Evolutionary conservation across 805 yeast genomes (phyloP).

Genomic region (Suhomyces canberraensis): DNA sequence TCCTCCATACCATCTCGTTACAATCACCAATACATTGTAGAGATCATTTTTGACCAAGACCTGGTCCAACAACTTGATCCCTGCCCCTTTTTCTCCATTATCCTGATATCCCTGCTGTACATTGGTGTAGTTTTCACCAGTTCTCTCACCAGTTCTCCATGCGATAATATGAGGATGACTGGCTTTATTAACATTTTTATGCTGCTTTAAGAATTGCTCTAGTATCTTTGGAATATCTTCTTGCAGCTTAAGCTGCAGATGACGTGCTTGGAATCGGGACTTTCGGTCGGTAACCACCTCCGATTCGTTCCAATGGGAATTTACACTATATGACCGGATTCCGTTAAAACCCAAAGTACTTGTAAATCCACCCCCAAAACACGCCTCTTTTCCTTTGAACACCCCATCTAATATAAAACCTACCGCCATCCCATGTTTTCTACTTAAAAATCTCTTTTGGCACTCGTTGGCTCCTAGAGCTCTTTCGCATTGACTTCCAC

Average conservation of each 20-base stretch:
- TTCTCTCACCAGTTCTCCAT: conserved; percentile 47
- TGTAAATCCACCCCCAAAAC: no score
- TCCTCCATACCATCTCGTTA: conserved; percentile 83
- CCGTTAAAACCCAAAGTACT: no score
- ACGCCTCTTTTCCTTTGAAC: no score
- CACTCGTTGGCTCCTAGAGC: no score
- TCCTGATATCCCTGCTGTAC: conserved; percentile 62
- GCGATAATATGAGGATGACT: conserved; percentile 75
- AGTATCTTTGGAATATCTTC: conserved; percentile 45
- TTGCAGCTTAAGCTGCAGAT: conserved; percentile 36
- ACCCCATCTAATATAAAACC: no score
- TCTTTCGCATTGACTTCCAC: no score
- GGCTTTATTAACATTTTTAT: conserved; percentile 51
- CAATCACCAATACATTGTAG: conserved; percentile 60
- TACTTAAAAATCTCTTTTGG: no score
- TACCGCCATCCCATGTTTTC: no score
- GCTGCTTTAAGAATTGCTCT: conserved; percentile 36
- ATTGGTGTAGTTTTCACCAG: conserved; percentile 12
- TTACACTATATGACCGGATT: no score
- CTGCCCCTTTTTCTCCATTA: conserved; percentile 76
- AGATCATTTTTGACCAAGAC: conserved; percentile 48
- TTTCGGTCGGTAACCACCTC: conserved; percentile 43
- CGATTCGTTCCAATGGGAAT: conserved; percentile 30
- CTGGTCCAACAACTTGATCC: conserved; percentile 50
- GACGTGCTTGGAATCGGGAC: conserved; percentile 67